Evolutionary conservation across 345 rosid genomes (phyloP), one percentile per base, ranked within the genome.

Genomic region (Diplotaxis tenuifolia): DNA sequence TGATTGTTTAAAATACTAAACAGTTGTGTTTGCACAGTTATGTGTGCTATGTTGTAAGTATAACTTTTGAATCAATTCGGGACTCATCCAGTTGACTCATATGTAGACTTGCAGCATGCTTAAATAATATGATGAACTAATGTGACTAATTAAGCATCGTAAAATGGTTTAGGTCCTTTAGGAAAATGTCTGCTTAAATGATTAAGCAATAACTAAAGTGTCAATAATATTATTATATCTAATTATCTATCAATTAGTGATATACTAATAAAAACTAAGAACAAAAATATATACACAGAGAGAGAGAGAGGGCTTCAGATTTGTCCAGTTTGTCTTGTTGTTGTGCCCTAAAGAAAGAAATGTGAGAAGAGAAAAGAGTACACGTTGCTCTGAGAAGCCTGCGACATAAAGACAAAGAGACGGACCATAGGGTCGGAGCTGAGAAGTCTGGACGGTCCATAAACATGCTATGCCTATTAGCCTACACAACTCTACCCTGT

Each of bases 401-500:
- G 77, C 72, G 72, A 74, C 73, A 67, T 47, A 60, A 59, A 67
- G 78, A 75, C 78, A 75, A 75, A 61, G 73, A 53, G 68, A 75
- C 78, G 78, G 78, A 67, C 78, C 78, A 75, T 67, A 67, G 68
- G 78, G 78, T 75, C 73, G 68, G 78, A 75, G 73, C 68, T 62
- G 78, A 75, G 68, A 73, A 67, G 73, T 73, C 78, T 75, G 73
- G 73, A 61, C 73, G 78, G 73, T 75, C 78, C 78, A 75, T 67
- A 75, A 75, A 75, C 78, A 75, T 75, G 78, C 78, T 75, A 67
- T 67, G 36, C 68, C 68, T 75, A 75, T 67, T 60, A 50, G 45
- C 55, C 78, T 74, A 67, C 52, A 65, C n/a, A 11, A 53, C 77
- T 65, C 62, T 74, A 50, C 53, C 38, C 75, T 31, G 42, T 45